Conservation (phyloP, 176 grass and related monocot genomes). For the Alopecurus myosuroides region DNA sequence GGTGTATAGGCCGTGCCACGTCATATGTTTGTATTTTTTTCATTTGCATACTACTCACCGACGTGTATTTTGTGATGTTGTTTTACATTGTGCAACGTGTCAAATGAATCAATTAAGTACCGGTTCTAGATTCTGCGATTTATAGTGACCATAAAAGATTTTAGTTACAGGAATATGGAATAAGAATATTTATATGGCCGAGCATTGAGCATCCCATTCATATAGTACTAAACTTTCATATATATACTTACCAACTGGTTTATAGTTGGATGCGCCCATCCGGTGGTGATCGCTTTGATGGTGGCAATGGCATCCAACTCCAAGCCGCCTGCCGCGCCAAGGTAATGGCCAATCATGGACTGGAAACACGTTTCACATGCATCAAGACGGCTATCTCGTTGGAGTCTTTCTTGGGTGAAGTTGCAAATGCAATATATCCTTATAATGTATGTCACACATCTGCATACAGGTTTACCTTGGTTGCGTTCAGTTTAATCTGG, state of each 20-base stretch:
- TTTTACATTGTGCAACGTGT: slow-evolving; percentile 38
- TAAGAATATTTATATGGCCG: too few species aligned
- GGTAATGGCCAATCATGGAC: slow-evolving; percentile 60
- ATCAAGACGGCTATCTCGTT: not conserved
- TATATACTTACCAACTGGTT: not conserved
- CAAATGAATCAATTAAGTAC: slow-evolving; percentile 28
- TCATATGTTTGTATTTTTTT: not conserved
- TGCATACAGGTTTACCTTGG: slow-evolving; percentile 32
- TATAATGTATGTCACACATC: not conserved
- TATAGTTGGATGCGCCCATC: not conserved
- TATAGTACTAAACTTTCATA: not conserved
- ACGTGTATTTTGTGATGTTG: slow-evolving; percentile 42
- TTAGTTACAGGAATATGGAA: too few species aligned
- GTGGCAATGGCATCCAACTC: slow-evolving; percentile 96
- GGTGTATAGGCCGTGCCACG: too few species aligned
- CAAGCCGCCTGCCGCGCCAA: slow-evolving; percentile 80
- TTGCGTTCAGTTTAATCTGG: slow-evolving; percentile 50
- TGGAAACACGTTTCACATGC: not conserved
- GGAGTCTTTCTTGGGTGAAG: too few species aligned
- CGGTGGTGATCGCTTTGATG: slow-evolving; percentile 82
- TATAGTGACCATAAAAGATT: not conserved
- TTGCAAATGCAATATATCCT: not conserved
- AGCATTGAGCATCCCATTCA: too few species aligned
- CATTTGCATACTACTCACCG: slow-evolving; percentile 28
- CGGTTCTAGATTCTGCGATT: slow-evolving; percentile 41